These are phyloP conservation scores for Lentinula aciculospora DNA, from an alignment of 768 basidiomycete species.

Conservation along the genomic window DNA sequence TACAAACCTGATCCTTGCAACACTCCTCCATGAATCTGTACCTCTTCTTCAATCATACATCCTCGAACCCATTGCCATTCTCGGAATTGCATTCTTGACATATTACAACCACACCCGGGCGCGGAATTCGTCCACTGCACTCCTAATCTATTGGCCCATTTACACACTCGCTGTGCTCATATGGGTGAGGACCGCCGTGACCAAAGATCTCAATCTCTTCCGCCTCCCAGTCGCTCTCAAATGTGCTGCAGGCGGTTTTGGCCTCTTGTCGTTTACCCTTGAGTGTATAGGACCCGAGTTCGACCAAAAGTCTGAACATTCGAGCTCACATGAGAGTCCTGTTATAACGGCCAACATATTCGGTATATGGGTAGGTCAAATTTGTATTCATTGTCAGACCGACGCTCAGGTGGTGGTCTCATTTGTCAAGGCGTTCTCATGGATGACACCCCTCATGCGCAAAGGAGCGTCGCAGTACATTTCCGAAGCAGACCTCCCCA, in stretches of 20 bases:
- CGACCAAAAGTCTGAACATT: conserved; percentile 23
- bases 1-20: conserved; percentile 33
- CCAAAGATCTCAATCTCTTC: conserved; percentile 22
- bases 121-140: conserved; percentile 60
- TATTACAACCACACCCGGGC: conserved; percentile 67
- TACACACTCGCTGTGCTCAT: conserved; percentile 46
- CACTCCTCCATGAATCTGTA: conserved; percentile 26
- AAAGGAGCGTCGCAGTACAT: conserved; percentile 63
- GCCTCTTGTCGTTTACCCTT: conserved; percentile 49
- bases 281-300: conserved; percentile 70
- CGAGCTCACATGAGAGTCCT: conserved; percentile 56
- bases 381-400: not conserved
- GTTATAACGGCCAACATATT: conserved; percentile 74
- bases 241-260: conserved; percentile 35
- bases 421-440: conserved; percentile 58
- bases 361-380: conserved; percentile 54
- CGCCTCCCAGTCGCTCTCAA: conserved; percentile 38
- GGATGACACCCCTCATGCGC: conserved; percentile 79
- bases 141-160: conserved; percentile 81
- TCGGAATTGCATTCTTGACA: conserved; percentile 45
- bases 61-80: conserved; percentile 52
- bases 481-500: conserved; percentile 82
- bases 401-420: not conserved
- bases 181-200: conserved; percentile 56
- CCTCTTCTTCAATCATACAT: conserved; percentile 46